Evolutionary conservation across 768 basidiomycete genomes (phyloP).

Genomic region (Rhodotorula sphaerocarpa): DNA sequence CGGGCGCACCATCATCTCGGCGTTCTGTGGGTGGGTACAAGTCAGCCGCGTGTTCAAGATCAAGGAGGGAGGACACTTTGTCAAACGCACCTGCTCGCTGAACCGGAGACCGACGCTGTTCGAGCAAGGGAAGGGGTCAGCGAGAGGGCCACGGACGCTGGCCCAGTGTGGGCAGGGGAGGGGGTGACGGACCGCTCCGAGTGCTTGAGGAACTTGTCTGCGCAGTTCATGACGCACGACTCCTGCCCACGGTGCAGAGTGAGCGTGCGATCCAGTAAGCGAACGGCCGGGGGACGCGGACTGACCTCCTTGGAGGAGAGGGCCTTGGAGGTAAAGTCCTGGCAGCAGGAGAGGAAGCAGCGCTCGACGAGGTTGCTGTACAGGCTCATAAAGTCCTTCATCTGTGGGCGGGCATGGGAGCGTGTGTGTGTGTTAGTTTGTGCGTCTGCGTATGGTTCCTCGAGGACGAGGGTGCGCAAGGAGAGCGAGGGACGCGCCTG

Average conservation of each 20-base stretch:
- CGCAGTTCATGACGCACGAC: conserved; percentile 81
- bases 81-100: conserved; percentile 7
- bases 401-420: too few species aligned
- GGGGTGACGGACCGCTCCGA: conserved; percentile 31
- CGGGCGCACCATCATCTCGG: conserved; percentile 28
- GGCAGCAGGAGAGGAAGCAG: conserved; percentile 89
- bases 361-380: conserved; percentile 91
- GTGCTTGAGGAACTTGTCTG: conserved; percentile 88
- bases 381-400: conserved; percentile 96
- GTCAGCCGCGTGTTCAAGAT: not conserved
- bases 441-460: not conserved
- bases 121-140: not conserved
- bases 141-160: not conserved
- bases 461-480: not conserved
- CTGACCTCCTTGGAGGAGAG: conserved; percentile 83
- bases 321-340: conserved; percentile 93
- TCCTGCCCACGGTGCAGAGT: conserved; percentile 57
- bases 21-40: conserved; percentile 15
- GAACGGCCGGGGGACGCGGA: not conserved
- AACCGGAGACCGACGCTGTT: conserved; percentile 32
- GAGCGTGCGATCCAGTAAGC: not conserved
- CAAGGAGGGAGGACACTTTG: too few species aligned
- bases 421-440: too few species aligned
- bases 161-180: too few species aligned
- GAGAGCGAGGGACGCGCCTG: conserved; percentile 55